These are phyloP conservation scores for Lichtheimia ramosa DNA, from an alignment of 371 early-diverging fungal genomes.

Conservation along the genomic window DNA sequence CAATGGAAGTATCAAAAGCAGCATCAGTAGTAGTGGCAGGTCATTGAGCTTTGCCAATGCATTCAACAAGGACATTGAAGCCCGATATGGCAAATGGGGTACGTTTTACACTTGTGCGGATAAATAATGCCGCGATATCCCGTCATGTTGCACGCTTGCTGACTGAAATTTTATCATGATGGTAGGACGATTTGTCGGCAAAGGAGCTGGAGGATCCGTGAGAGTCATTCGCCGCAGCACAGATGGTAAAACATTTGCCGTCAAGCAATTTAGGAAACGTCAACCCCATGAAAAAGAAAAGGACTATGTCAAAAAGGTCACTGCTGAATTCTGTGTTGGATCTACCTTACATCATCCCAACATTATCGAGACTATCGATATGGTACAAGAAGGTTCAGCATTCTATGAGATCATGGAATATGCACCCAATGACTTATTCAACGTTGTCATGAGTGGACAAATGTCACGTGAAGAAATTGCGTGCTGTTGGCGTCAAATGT, in stretches of 20 bases:
- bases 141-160: neutral
- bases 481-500: conserved; percentile 70
- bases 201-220: conserved; percentile 76
- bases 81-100: conserved; percentile 50
- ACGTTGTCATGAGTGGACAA: conserved; percentile 60
- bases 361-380: conserved; percentile 81
- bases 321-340: conserved; percentile 80
- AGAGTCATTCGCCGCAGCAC: conserved; percentile 58
- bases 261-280: conserved; percentile 78
- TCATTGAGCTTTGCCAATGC: conserved; percentile 41
- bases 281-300: conserved; percentile 62
- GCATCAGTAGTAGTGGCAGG: conserved; percentile 10
- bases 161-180: neutral
- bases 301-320: conserved; percentile 77
- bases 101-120: conserved; percentile 15
- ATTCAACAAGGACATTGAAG: conserved; percentile 29
- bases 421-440: conserved; percentile 73
- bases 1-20: neutral
- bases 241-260: conserved; percentile 64
- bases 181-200: conserved; percentile 58
- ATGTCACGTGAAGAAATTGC: conserved; percentile 61
- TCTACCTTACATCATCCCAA: conserved; percentile 76
- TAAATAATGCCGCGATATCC: neutral
- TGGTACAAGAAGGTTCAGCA: conserved; percentile 58
- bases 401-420: conserved; percentile 78